Base-by-base conservation (phyloP, 2,329 filamentous ascomycete species). In the Fusarium penzigii region DNA sequence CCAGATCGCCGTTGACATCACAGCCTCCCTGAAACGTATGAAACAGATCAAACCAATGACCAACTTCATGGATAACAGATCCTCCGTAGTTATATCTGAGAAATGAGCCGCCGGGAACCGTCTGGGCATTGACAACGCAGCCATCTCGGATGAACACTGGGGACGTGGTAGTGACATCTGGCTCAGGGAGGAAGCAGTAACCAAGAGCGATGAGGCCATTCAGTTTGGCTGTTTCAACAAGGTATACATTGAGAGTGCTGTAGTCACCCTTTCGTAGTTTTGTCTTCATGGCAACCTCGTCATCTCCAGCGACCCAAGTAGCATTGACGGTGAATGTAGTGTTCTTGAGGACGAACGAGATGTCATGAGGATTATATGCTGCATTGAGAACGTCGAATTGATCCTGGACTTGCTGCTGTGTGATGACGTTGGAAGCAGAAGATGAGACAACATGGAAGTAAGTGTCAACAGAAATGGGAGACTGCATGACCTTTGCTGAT, bases 351-450 rank as follows among this genome's bases (percentile, higher is more conserved):
- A 68, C 71, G 66, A 81, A 82, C 2, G 62, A 62, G 57, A 81
- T 70, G 47, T 72, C 71, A 32, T 78, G 69, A 1, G 71, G 68
- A 16, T 66, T 68, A 51, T 75, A 82, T 14, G 74, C 74, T 0
- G 57, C 48, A 62, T 81, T 81, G 61, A 82, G 61, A 17, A 74
- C 72, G 4, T 65, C 55, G n/a, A 81, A 61, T 67, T 82, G 78
- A 11, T 49, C 51, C 10, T 53, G 50, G 1, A 64, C 43, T 25
- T 60, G 54, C 4, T 42, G 45, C 29, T 59, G 32, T 9, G 61
- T 49, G 16, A 64, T 49, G 47, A 63, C 63, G 11, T 63, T 63
- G 6, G 57, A 56, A 10, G 45, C 51, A 17, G 61, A 52, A 1
- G 62, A 57, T 0, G 62, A 62, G 5, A 64, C 55, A 7, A 64